Percentiles rank a stretch among this genome's conserved stretches.
Conservation (phyloP, 2,329 filamentous ascomycete species). For the Hypomyces perniciosus region DNA sequence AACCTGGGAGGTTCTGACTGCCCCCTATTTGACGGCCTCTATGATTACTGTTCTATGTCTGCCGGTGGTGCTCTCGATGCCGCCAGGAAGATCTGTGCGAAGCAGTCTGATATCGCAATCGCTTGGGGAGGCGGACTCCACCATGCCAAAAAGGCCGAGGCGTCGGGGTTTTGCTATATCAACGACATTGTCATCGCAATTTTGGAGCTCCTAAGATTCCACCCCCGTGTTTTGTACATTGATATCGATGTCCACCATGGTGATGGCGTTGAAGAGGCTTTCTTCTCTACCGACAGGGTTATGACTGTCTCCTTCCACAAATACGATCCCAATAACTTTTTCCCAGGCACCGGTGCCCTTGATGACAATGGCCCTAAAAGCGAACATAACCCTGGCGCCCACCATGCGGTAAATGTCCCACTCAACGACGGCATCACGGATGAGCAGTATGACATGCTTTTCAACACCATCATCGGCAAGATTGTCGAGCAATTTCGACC, state of each 20-base stretch:
- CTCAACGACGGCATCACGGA: constrained; percentile 88
- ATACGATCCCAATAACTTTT: constrained; percentile 78
- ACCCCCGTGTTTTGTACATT: constrained; percentile 86
- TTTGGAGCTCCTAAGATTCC: constrained; percentile 74
- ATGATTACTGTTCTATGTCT: constrained; percentile 91
- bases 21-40: constrained; percentile 92
- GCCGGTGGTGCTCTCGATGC: constrained; percentile 87
- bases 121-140: constrained; percentile 97
- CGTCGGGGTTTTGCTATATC: constrained; percentile 96
- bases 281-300: constrained; percentile 82
- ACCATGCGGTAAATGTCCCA: constrained; percentile 86
- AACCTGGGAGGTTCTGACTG: constrained; percentile 90
- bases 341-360: constrained; percentile 83
- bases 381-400: constrained; percentile 78
- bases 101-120: constrained; percentile 90
- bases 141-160: constrained; percentile 90
- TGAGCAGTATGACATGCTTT: constrained; percentile 79
- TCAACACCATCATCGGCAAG: constrained; percentile 71
- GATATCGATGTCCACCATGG: constrained; percentile 92
- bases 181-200: constrained; percentile 97
- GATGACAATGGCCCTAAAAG: constrained; percentile 79
- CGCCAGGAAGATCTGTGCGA: constrained; percentile 77
- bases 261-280: constrained; percentile 85
- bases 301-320: constrained; percentile 97
- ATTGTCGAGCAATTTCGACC: constrained; percentile 83